Base-by-base conservation (phyloP, 306 rosid genomes). In the Canavalia gladiata region DNA sequence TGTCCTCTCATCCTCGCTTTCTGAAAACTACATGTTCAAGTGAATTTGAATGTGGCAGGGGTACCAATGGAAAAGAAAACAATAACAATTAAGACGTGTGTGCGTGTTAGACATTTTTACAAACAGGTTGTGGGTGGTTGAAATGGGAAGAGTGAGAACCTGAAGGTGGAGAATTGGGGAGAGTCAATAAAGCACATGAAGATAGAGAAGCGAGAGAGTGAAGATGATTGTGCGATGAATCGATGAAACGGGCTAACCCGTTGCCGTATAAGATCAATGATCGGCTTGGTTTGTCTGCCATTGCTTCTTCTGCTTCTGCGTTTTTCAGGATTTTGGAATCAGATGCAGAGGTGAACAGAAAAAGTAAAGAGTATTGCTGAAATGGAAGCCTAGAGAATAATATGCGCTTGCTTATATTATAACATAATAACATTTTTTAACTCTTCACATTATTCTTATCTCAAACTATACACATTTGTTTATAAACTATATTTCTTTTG, bases 201-300 rank as follows among this genome's bases (percentile, higher is more conserved):
- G 91, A 83, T 13, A 79, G 49, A 68, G 91, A 90, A 0, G 91
- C 88, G 73, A 96, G 93, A 74, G 94, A 74, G 76, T 93, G 94
- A 76, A 96, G 88, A 74, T 90, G 87, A 56, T 81, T 39, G 49
- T 90, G 90, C 2, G 91, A 87, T 35, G 93, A 86, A 51, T 84
- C 79, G 65, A 89, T 35, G 64, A 79, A 90, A 58, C 87, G 91
- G 54, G 90, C 87, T 82, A 89, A 84, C 58, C 97, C 98, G 68
- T 96, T 94, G 25, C 92, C 97, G 79, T 86, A 86, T 68, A 96
- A 6, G 4, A 93, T 83, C 84, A 96, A 65, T 45, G 97, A 90
- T 83, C 97, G 90, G 88, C 98, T 90, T 63, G 98, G 91, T 59
- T 90, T 93, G 78, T 92, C 97, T 62, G 97, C 97, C 98, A 96